Evolutionary conservation across 148 eudicot species (phyloP).

Genomic region (Fagopyrum esculentum): DNA sequence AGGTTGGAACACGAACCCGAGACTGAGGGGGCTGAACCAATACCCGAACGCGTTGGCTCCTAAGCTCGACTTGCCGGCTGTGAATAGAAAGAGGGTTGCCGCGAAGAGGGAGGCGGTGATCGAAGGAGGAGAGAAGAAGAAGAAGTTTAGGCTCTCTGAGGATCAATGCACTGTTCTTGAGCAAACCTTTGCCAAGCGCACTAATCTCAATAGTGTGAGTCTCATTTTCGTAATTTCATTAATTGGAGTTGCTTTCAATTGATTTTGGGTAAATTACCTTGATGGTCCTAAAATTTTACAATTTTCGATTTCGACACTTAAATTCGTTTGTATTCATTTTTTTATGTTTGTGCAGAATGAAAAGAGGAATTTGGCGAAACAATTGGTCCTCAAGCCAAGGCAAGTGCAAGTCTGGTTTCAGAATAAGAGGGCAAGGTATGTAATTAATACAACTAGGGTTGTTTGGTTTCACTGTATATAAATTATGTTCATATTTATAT

Average conservation of each 20-base stretch:
- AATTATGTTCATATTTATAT: no score
- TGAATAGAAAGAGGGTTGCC: not conserved
- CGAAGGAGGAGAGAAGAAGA: conserved; percentile 4
- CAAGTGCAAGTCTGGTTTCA: conserved; percentile 15
- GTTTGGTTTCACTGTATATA: no score
- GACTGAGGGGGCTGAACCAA: not conserved
- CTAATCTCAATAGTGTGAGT: conserved; percentile 10
- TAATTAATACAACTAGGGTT: not conserved
- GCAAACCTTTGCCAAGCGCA: not conserved
- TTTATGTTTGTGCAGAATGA: not conserved
- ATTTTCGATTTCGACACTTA: no score
- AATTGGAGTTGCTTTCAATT: no score
- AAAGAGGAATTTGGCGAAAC: not conserved
- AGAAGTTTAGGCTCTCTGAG: conserved; percentile 10
- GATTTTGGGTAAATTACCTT: no score
- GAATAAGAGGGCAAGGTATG: conserved; percentile 11
- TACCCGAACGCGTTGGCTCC: not conserved
- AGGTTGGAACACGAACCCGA: not conserved
- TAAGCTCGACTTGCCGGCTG: no score
- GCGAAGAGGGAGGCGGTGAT: not conserved
- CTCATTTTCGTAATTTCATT: not conserved
- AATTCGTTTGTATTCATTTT: not conserved
- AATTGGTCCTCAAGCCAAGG: conserved; percentile 12
- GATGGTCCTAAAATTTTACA: not conserved
- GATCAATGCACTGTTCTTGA: conserved; percentile 7